Conservation (phyloP, 2,329 filamentous ascomycete genomes). For the Phialocephala sp. region DNA sequence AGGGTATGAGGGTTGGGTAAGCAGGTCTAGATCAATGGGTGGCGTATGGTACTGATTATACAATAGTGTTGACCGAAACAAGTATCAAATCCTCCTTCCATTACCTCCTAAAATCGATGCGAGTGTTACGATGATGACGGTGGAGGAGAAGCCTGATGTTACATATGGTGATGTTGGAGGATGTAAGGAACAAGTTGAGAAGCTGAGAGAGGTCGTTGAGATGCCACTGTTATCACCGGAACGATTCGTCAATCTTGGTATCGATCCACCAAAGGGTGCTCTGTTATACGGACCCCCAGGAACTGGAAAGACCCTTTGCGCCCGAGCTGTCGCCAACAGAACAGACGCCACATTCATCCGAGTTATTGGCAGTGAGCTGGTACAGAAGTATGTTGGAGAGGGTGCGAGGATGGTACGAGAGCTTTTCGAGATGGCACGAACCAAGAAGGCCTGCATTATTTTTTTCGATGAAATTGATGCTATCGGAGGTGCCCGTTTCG, state of each 20-base stretch:
- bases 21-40: slow-evolving; percentile 36
- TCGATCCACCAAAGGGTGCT: slow-evolving; percentile 97
- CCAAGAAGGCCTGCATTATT: slow-evolving; percentile 99
- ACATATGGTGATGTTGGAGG: slow-evolving; percentile 98
- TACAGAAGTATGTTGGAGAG: slow-evolving; percentile 99
- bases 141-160: slow-evolving; percentile 99
- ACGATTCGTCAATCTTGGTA: slow-evolving; percentile 97
- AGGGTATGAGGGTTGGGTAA: slow-evolving; percentile 94
- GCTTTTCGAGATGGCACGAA: slow-evolving; percentile 98
- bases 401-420: slow-evolving; percentile 98
- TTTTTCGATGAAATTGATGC: slow-evolving; percentile 99
- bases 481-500: slow-evolving; percentile 93
- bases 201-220: slow-evolving; percentile 96
- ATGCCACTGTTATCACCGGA: slow-evolving; percentile 97
- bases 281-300: slow-evolving; percentile 95
- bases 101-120: slow-evolving; percentile 98
- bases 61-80: slow-evolving; percentile 86
- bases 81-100: slow-evolving; percentile 98
- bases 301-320: slow-evolving; percentile 98
- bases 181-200: slow-evolving; percentile 99
- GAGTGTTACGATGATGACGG: slow-evolving; percentile 99
- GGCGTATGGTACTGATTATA: slow-evolving; percentile 29
- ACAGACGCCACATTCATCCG: slow-evolving; percentile 99
- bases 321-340: slow-evolving; percentile 94
- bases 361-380: slow-evolving; percentile 96